Conservation (phyloP, 768 basidiomycete genomes). For the Xerocomellus chrysenteron region DNA sequence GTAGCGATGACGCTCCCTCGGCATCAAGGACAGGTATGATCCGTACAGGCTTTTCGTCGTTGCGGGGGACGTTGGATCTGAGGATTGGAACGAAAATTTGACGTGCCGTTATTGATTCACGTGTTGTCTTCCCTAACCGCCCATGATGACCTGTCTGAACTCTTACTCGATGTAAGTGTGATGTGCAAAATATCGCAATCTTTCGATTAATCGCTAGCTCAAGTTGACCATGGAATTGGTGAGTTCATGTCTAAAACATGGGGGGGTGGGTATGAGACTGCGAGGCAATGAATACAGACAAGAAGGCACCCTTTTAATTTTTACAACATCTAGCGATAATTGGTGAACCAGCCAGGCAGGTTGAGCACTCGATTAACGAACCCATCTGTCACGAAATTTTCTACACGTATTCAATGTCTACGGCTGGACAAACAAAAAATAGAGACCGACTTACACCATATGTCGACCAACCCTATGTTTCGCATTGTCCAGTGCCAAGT, state of each 20-base stretch:
- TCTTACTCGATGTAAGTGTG: neutral
- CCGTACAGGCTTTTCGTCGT: constrained; percentile 8
- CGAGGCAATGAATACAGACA: neutral
- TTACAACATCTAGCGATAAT: neutral
- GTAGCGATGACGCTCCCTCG: neutral
- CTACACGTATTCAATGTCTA: neutral
- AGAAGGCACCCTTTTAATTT: neutral
- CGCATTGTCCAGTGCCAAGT: neutral
- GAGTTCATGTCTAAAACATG: neutral
- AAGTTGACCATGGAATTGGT: neutral
- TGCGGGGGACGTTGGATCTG: constrained; percentile 25
- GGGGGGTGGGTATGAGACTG: too few relatives aligned
- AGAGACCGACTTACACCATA: neutral
- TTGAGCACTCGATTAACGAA: neutral
- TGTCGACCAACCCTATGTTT: neutral
- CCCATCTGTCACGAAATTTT: neutral
- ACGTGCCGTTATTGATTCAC: constrained; percentile 15
- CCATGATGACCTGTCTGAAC: neutral
- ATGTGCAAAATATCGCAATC: neutral
- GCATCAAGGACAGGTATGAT: constrained; percentile 38
- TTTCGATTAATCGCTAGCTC: neutral
- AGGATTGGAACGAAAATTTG: constrained; percentile 11
- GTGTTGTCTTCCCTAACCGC: too few relatives aligned
- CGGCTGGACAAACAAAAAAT: too few relatives aligned
- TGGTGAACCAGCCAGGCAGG: too few relatives aligned